phyloP scores from a whole-genome alignment of 2,329 filamentous ascomycete species.

The Aspergillus eucalypticola region DNA sequence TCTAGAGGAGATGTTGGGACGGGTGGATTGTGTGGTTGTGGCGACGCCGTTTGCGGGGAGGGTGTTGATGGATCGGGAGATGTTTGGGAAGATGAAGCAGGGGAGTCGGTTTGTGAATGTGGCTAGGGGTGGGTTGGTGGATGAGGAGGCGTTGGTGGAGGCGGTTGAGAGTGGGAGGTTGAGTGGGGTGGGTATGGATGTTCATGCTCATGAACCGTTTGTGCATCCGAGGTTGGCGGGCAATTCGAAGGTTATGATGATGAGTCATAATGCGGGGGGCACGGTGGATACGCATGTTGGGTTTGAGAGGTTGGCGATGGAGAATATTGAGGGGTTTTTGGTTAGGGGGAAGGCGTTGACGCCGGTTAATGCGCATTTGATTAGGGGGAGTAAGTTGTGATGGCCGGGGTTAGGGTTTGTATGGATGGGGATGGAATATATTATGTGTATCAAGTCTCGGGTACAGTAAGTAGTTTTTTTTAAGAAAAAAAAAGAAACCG shows the following conservation, averaged over 20 bases:
- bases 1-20: conserved; percentile 46
- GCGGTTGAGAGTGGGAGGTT: conserved; percentile 52
- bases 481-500: conserved; percentile 29
- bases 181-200: conserved; percentile 53
- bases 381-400: conserved; percentile 31
- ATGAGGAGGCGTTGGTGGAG: conserved; percentile 51
- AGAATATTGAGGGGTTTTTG: conserved; percentile 45
- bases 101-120: conserved; percentile 55
- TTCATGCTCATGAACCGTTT: conserved; percentile 56
- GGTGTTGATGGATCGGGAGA: conserved; percentile 44
- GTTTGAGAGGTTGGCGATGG: conserved; percentile 50
- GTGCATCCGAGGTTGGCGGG: conserved; percentile 48
- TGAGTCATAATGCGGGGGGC: conserved; percentile 53
- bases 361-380: conserved; percentile 62
- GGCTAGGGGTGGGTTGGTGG: conserved; percentile 51
- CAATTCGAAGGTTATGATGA: conserved; percentile 47
- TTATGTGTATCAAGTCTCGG: not conserved
- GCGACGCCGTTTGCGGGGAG: conserved; percentile 48
- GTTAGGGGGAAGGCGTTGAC: conserved; percentile 43
- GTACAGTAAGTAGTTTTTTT: not conserved
- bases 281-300: conserved; percentile 52
- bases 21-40: conserved; percentile 50
- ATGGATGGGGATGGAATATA: not conserved
- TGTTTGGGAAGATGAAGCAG: conserved; percentile 51
- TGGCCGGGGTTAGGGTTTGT: too few relatives aligned